Evolutionary conservation across 202 grass and related monocot genomes (phyloP), one percentile per base, ranked within the genome.

Genomic region (Digitaria exilis): DNA sequence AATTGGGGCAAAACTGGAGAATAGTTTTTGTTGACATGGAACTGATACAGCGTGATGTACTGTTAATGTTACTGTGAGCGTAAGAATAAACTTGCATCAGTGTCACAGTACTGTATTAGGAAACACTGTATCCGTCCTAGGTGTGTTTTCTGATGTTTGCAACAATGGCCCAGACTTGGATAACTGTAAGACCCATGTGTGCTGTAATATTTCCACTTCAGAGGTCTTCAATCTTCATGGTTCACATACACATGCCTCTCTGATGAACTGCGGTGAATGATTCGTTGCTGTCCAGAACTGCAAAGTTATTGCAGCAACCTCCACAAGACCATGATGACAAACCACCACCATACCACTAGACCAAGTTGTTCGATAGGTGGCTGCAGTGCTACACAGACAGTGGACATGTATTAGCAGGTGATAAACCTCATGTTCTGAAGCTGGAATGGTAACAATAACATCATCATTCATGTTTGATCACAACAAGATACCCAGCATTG

Each of bases 1-100:
- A 82, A 59, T 5, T 31, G 83, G 78, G 77, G 52, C 19, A 58
- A 6, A 66, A 73, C 43, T 60, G 30, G 21, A 15, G 42, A 50
- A 74, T 60, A 78, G 49, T 66, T 86, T 74, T 66, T 71, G 59
- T 17, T 66, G 48, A 37, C 58, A 78, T 19, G 18, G 13, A 81
- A 57, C 51, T 49, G 35, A 58, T 18, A 66, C 11, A 25, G 43
- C 7, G 21, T 45, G 45, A 74, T 79, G 42, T 63, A 28, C 45
- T 54, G 28, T 82, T 82, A 31, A 71, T 12, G 21, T 84, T 74
- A 84, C 56, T 37, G 3, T 34, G 60, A 62, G 49, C 73, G 26
- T 71, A 30, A 71, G 5, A 69, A 85, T 65, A 72, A 71, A 32
- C 57, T 29, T 24, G 14, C 70, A 72, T 77, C 9, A 0, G 18